Conservation (phyloP, 176 grass and related monocot genomes). For the Poa annua region DNA sequence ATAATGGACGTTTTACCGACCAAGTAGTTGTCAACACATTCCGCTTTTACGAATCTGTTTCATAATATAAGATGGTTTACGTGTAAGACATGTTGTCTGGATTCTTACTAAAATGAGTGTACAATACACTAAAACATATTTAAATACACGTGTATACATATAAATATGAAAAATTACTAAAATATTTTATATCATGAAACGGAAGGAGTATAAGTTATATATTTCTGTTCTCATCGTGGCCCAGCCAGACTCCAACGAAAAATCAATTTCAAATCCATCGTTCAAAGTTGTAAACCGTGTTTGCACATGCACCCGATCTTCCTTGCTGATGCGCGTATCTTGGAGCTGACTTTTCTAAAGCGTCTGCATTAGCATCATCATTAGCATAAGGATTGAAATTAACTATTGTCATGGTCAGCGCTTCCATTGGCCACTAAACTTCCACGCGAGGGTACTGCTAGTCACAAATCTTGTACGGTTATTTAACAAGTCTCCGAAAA, state of each 20-base stretch:
- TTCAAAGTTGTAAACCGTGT: slow-evolving; percentile 1
- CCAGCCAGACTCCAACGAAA: background rate
- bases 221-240: no score
- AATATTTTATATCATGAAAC: no score
- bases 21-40: background rate
- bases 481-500: background rate
- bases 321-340: background rate
- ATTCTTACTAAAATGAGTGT: no score
- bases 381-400: background rate
- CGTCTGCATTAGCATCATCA: background rate
- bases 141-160: no score
- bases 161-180: no score
- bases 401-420: background rate
- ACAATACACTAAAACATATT: no score
- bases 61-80: no score
- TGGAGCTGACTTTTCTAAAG: background rate
- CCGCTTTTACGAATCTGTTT: no score
- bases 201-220: no score
- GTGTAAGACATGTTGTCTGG: no score
- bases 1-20: background rate
- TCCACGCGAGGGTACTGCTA: background rate
- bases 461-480: background rate
- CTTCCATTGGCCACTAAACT: background rate
- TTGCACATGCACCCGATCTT: background rate
- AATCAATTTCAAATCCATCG: background rate